Base-by-base conservation (phyloP, 1,284 basidiomycete species). In the Ceratobasidium sp. region DNA sequence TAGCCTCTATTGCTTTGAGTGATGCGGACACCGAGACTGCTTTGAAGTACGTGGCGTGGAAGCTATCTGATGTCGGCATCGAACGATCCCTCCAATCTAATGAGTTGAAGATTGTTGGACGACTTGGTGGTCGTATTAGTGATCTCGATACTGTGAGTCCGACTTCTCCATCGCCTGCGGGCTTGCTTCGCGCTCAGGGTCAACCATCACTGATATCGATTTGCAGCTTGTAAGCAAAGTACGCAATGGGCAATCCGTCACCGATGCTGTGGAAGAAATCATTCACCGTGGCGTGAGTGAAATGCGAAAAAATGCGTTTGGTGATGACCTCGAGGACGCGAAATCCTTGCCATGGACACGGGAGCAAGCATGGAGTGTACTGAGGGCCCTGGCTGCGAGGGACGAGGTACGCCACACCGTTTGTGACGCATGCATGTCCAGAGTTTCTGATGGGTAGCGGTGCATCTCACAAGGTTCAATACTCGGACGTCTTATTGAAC, bases 301-400 rank as follows among this genome's bases (percentile, higher is more conserved):
- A 80, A 82, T 98, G 59, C 85, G 93, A 59, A 98, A 98, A 85
- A 91, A 87, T 69, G 93, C 93, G 0, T 98, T 98, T 78, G 97
- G 95, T 0, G 96, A 98, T 77, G 96, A 97, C 78, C 80, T 85
- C 2, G 92, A 94, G 65, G 96, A 97, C 78, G 91, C 92, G 2
- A 94, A 94, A 80, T 84, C 80, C 60, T 81, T 97, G 28, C 84
- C 89, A 0, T 99, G 97, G 97, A 87, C 89, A 8, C 85, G 92
- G 55, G 90, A 92, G 69, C 95, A 98, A 79, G 95, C 89, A 0
- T 98, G 96, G 95, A 85, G 84, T 34, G 83, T 99, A 8, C 84
- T 98, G 73, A 91, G 89, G 76, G 83, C 85, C 34, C 85, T 99
- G 23, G 86, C 94, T 0, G 85, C 85, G 74, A 83, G 86, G 58